Conservation (phyloP, 306 rosid species). For the Castanospermum australe region DNA sequence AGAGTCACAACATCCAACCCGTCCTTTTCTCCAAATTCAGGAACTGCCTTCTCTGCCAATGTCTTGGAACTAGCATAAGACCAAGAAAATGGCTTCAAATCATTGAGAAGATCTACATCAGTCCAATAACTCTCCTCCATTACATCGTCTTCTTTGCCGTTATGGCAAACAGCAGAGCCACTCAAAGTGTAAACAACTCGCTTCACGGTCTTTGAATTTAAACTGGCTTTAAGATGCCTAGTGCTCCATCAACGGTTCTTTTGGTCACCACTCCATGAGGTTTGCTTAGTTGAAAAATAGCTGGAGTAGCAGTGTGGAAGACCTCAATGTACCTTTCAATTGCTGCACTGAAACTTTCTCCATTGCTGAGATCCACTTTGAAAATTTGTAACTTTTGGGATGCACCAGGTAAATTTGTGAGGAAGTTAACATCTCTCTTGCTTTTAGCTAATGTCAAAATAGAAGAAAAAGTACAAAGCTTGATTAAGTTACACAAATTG, state of each 20-base stretch:
- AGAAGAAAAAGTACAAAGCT: not conserved
- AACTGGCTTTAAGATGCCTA: conserved; percentile 41
- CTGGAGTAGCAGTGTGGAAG: conserved; percentile 40
- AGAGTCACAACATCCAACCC: conserved; percentile 49
- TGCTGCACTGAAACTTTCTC: conserved; percentile 36
- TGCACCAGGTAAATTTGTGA: conserved; percentile 45
- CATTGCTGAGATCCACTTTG: conserved; percentile 41
- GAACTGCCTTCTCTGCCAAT: conserved; percentile 42
- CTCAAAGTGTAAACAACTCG: conserved; percentile 50
- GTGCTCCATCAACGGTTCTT: conserved; percentile 38
- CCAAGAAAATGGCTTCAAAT: not conserved
- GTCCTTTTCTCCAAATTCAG: conserved; percentile 37
- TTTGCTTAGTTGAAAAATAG: conserved; percentile 22
- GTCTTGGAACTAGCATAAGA: conserved; percentile 44
- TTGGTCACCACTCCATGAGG: conserved; percentile 29
- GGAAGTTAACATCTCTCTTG: conserved; percentile 35
- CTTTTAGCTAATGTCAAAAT: not conserved
- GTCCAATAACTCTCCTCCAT: conserved; percentile 50
- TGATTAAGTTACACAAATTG: no score
- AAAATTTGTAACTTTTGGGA: conserved; percentile 40
- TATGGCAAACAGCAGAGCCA: conserved; percentile 1
- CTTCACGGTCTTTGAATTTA: conserved; percentile 35
- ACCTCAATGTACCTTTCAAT: conserved; percentile 46
- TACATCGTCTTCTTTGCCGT: not conserved
- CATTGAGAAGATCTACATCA: conserved; percentile 25